Evolutionary conservation across 495 filamentous ascomycete species (phyloP).

Genomic region (Chaetomium cochliodes): DNA sequence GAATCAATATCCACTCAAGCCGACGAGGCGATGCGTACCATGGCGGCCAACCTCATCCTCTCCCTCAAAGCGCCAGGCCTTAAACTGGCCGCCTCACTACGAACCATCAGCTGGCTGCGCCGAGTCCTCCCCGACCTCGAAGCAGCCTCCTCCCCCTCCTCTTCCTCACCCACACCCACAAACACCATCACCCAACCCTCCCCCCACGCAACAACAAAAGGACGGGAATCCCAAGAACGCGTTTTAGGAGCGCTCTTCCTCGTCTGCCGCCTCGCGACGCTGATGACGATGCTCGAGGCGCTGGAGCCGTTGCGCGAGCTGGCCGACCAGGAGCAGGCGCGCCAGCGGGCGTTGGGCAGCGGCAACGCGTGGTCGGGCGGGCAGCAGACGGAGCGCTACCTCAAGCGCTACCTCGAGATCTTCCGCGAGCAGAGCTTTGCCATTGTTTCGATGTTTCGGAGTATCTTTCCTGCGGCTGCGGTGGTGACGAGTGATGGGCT

Average conservation of each 20-base stretch:
- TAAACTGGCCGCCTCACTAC: conserved; percentile 86
- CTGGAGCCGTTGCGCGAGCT: conserved; percentile 82
- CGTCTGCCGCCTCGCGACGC: conserved; percentile 76
- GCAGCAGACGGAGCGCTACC: conserved; percentile 88
- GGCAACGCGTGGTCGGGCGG: conserved; percentile 65
- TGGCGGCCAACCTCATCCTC: conserved; percentile 81
- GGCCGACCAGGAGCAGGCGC: conserved; percentile 78
- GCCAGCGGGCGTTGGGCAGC: conserved; percentile 34
- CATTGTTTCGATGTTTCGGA: conserved; percentile 87
- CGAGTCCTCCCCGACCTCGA: conserved; percentile 77
- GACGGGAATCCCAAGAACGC: conserved; percentile 55
- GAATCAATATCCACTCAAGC: conserved; percentile 71
- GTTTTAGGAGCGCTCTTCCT: conserved; percentile 80
- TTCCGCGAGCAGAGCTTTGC: conserved; percentile 98
- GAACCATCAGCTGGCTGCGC: conserved; percentile 88
- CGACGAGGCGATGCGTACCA: conserved; percentile 82
- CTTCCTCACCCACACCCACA: neutral
- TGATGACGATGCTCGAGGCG: conserved; percentile 77
- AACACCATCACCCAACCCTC: conserved; percentile 24
- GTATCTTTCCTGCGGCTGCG: conserved; percentile 68
- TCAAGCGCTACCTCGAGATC: conserved; percentile 96
- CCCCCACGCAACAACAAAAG: conserved; percentile 33
- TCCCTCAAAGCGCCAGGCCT: conserved; percentile 72
- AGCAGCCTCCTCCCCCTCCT: conserved; percentile 29
- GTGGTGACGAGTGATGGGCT: conserved; percentile 9